Percentiles rank a stretch among this genome's conserved stretches.
Conservation (phyloP, 2,329 filamentous ascomycete genomes). For the Hypoxylon sp. region DNA sequence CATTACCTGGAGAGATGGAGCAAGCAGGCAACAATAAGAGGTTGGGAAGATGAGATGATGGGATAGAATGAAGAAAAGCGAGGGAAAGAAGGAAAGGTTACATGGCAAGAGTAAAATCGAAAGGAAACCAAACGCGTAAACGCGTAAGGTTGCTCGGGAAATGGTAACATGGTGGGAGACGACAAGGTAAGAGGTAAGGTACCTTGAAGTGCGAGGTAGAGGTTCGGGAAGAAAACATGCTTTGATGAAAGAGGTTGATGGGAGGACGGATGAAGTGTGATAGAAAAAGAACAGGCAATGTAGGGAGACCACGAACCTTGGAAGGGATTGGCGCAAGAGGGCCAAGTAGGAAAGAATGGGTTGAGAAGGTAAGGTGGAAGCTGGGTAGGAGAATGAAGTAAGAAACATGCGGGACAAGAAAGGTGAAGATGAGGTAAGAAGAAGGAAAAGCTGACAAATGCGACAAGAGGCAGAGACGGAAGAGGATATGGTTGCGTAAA, state of each 20-base stretch:
- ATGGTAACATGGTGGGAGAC: neutral
- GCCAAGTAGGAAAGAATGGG: neutral
- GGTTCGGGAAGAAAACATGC: neutral
- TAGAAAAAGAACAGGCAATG: neutral
- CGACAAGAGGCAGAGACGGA: neutral
- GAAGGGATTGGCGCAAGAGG: neutral
- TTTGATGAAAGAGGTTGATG: neutral
- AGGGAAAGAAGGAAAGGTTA: neutral
- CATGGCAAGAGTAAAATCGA: neutral
- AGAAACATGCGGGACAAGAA: neutral
- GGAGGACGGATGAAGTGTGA: neutral
- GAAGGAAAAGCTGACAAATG: neutral
- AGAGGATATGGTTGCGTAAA: no score
- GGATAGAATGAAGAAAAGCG: neutral
- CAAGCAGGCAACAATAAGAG: neutral
- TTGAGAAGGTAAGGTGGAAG: neutral
- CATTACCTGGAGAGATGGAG: neutral
- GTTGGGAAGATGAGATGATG: neutral
- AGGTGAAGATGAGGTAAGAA: neutral
- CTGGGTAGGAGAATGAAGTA: conserved; percentile 1
- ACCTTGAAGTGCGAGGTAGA: neutral
- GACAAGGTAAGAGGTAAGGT: neutral
- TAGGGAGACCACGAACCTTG: neutral
- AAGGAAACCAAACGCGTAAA: neutral
- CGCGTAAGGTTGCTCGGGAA: neutral